A percentile compares a stretch with the other conserved stretches of the same genome.
Evolutionary conservation across 2,329 filamentous ascomycete species (phyloP).

Genomic region (Ophiocordyceps camponoti-rufipedis): DNA sequence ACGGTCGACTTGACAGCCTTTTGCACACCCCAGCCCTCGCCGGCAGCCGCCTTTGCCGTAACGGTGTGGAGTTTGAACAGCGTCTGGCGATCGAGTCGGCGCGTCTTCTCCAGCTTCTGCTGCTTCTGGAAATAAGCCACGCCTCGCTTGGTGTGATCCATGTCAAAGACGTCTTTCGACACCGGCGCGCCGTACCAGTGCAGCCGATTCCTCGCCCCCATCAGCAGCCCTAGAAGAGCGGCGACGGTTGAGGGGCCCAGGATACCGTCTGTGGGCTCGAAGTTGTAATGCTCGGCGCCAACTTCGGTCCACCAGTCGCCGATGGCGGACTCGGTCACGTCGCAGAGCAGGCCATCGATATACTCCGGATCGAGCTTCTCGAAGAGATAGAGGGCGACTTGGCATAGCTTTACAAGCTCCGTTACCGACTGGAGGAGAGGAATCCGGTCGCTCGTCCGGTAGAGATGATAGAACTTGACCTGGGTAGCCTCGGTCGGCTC

Average conservation of each 20-base stretch:
- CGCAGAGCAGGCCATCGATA: conserved; percentile 80
- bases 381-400: conserved; percentile 75
- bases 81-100: conserved; percentile 68
- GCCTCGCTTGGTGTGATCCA: conserved; percentile 63
- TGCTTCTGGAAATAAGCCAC: conserved; percentile 82
- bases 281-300: conserved; percentile 78
- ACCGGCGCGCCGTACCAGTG: conserved; percentile 73
- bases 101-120: conserved; percentile 59
- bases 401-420: conserved; percentile 81
- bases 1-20: conserved; percentile 91
- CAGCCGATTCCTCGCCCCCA: conserved; percentile 78
- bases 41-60: conserved; percentile 80
- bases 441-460: conserved; percentile 70
- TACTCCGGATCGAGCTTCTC: conserved; percentile 76
- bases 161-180: conserved; percentile 79
- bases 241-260: conserved; percentile 83
- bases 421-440: conserved; percentile 61
- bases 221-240: conserved; percentile 68
- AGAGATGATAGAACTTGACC: conserved; percentile 82
- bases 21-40: conserved; percentile 82
- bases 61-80: conserved; percentile 60
- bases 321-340: conserved; percentile 78
- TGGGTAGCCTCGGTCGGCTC: conserved; percentile 65
- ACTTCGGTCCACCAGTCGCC: conserved; percentile 95
- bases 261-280: conserved; percentile 83